A percentile compares a stretch with the other conserved stretches of the same genome.
Evolutionary conservation across 441 rosid genomes (phyloP).

Genomic region (Euphorbia schlechtendalii): DNA sequence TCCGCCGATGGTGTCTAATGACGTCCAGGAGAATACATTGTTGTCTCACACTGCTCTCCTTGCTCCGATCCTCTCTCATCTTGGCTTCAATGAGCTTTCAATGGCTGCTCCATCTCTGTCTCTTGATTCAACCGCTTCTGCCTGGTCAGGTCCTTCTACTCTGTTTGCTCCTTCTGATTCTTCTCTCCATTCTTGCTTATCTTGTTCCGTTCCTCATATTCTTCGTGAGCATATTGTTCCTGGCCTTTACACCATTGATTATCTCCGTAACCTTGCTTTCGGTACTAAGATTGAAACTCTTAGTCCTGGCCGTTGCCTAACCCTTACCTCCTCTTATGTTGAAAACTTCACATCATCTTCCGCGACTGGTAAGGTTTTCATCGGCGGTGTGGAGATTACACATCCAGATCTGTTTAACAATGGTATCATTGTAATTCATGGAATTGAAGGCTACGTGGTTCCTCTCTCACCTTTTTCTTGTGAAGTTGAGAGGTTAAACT

Average conservation of each 20-base stretch:
- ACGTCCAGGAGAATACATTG: constrained; percentile 20
- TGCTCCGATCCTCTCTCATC: constrained; percentile 46
- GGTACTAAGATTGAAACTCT: constrained; percentile 52
- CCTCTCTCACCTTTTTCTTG: constrained; percentile 57
- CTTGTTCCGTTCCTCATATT: constrained; percentile 37
- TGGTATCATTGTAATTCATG: constrained; percentile 48
- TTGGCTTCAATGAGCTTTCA: constrained; percentile 53
- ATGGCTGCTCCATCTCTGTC: constrained; percentile 35
- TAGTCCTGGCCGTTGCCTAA: constrained; percentile 50
- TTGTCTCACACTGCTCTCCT: constrained; percentile 32
- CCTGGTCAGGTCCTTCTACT: constrained; percentile 55
- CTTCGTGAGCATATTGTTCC: constrained; percentile 63
- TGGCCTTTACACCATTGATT: constrained; percentile 44
- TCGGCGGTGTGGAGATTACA: constrained; percentile 53
- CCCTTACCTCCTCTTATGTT: constrained; percentile 30
- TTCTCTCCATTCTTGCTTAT: constrained; percentile 39
- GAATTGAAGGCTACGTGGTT: constrained; percentile 50
- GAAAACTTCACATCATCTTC: constrained; percentile 14
- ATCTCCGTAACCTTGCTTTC: constrained; percentile 42
- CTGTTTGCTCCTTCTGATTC: constrained; percentile 59
- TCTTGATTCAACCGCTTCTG: constrained; percentile 21
- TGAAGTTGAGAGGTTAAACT: constrained; percentile 39
- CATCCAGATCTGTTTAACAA: constrained; percentile 62
- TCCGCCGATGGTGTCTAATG: constrained; percentile 10
- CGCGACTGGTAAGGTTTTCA: constrained; percentile 27